Conservation (phyloP, 164 flowering plant genomes). For the Brasenia schreberi region DNA sequence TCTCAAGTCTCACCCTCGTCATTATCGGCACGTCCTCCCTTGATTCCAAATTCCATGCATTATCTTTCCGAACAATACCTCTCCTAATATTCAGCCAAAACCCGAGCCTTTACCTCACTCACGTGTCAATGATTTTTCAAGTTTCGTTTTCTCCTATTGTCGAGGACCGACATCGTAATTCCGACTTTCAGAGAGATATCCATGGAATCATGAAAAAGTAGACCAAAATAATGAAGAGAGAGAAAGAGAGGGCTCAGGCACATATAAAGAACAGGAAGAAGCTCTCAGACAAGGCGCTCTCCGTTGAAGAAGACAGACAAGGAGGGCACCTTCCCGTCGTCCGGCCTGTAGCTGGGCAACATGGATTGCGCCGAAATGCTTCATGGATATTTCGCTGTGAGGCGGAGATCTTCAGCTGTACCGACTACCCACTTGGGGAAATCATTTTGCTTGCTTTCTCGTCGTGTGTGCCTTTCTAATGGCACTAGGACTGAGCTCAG, state of each 20-base stretch:
- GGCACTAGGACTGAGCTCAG: neutral
- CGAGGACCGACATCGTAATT: no score
- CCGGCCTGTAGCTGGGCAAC: neutral
- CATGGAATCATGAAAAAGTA: no score
- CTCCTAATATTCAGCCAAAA: no score
- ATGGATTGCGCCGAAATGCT: neutral
- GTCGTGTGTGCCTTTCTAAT: neutral
- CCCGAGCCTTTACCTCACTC: no score
- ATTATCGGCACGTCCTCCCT: no score
- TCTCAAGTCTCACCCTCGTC: no score
- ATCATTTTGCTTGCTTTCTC: neutral
- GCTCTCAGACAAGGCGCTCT: neutral
- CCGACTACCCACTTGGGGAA: neutral
- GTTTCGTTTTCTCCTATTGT: no score
- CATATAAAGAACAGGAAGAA: neutral
- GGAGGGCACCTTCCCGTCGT: neutral
- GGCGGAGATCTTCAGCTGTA: neutral
- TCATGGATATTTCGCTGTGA: neutral
- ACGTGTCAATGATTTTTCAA: no score
- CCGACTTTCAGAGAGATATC: no score
- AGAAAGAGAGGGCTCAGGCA: neutral
- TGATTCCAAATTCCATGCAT: no score
- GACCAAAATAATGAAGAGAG: neutral
- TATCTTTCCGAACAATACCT: no score
- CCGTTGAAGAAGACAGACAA: neutral